Evolutionary conservation across 192 early-diverging fungal genomes (phyloP).

Genomic region (Rhizophagus sp.): DNA sequence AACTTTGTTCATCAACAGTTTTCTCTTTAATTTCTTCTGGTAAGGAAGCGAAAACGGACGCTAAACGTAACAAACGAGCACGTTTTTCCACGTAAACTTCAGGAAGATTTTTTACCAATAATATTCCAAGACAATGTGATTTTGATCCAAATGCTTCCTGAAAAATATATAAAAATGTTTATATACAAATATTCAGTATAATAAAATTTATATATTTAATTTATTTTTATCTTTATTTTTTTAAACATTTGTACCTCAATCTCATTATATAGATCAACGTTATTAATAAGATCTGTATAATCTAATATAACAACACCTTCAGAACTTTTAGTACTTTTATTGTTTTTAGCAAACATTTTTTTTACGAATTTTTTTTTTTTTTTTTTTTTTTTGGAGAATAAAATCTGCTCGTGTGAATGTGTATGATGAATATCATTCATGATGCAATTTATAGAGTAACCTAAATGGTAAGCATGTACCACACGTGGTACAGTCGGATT

Average conservation of each 20-base stretch:
- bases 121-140: constrained; percentile 53
- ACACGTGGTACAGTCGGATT: no score
- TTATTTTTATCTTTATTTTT: not conserved
- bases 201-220: no score
- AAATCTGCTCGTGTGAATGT: no score
- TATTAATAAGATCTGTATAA: not conserved
- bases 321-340: not conserved
- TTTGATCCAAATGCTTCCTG: constrained; percentile 57
- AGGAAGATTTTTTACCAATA: constrained; percentile 61
- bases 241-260: not conserved
- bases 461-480: no score
- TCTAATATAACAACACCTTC: not conserved
- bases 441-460: no score
- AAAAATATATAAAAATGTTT: constrained; percentile 25
- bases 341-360: no score
- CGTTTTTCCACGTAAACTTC: constrained; percentile 44
- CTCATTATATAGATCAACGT: not conserved
- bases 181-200: no score
- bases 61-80: constrained; percentile 48
- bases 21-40: constrained; percentile 48
- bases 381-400: no score
- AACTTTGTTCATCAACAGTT: constrained; percentile 51
- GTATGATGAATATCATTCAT: no score
- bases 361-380: no score
- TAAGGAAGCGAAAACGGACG: constrained; percentile 56